Percentiles rank a stretch among this genome's conserved stretches.
Conservation (phyloP, 1,284 basidiomycete genomes). For the Dichomitus squalens region DNA sequence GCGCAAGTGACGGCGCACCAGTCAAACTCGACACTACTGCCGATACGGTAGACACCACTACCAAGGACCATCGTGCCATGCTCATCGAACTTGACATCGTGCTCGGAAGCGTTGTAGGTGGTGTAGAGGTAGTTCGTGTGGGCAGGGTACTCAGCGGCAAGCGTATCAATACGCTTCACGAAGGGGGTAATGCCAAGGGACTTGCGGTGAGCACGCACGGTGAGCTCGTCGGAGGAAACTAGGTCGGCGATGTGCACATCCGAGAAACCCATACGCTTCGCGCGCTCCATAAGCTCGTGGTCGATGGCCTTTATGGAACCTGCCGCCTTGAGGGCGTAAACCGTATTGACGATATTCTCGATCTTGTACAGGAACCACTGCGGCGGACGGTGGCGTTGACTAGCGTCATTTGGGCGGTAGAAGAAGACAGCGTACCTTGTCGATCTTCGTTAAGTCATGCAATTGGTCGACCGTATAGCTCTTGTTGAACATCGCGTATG, state of each 20-base stretch:
- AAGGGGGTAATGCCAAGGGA: conserved; percentile 89
- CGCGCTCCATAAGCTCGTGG: conserved; percentile 74
- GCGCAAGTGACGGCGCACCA: conserved; percentile 99
- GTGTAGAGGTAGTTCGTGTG: conserved; percentile 99
- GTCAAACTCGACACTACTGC: conserved; percentile 98
- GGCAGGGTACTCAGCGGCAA: conserved; percentile 98
- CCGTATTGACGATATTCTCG: conserved; percentile 92
- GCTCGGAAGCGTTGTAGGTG: conserved; percentile 96
- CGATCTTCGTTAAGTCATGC: conserved; percentile 96
- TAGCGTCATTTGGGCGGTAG: background rate
- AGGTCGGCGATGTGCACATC: conserved; percentile 84
- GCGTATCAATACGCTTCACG: conserved; percentile 99
- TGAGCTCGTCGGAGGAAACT: conserved; percentile 35
- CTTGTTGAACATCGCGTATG: conserved; percentile 96
- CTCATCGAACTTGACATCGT: conserved; percentile 96
- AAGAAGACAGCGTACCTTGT: conserved; percentile 60
- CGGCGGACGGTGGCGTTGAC: conserved; percentile 4
- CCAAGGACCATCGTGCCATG: conserved; percentile 99
- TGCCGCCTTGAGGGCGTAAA: conserved; percentile 70
- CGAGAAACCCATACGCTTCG: conserved; percentile 94
- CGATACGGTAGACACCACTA: conserved; percentile 97
- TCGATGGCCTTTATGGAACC: conserved; percentile 69
- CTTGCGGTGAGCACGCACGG: conserved; percentile 87
- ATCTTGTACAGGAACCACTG: conserved; percentile 99
- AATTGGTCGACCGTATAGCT: conserved; percentile 89